Percentiles rank a stretch among this genome's conserved stretches.
These are phyloP conservation scores for Nicotiana tabacum DNA, from an alignment of 257 asterid species.

Conservation along the genomic window DNA sequence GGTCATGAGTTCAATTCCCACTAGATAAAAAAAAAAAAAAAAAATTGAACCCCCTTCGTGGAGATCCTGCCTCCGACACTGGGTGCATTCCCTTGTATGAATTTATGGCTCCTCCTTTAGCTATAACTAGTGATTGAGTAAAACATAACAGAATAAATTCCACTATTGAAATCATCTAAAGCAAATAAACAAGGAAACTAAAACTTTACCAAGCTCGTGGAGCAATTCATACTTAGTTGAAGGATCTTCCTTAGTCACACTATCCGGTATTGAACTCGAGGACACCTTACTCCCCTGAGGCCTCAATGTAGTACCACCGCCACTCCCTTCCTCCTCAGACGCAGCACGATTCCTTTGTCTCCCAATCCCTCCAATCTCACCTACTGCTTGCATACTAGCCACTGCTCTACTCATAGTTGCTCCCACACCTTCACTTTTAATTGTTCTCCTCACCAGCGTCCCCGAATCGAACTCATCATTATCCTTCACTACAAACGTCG, in stretches of 20 bases:
- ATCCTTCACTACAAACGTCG: slow-evolving; percentile 79
- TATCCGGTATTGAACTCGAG: slow-evolving; percentile 77
- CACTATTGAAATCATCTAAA: not conserved
- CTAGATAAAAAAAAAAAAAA: too few species aligned
- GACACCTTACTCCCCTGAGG: slow-evolving; percentile 65
- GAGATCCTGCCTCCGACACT: too few species aligned
- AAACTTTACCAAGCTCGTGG: slow-evolving; percentile 81
- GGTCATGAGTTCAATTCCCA: too few species aligned
- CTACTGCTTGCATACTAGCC: slow-evolving; percentile 88
- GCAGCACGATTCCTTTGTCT: slow-evolving; percentile 41
- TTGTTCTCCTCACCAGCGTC: slow-evolving; percentile 59
- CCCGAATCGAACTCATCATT: slow-evolving; percentile 54
- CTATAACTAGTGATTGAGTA: not conserved
- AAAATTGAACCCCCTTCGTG: too few species aligned
- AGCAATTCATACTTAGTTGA: slow-evolving; percentile 83
- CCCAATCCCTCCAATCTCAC: slow-evolving; percentile 52
- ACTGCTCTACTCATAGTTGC: slow-evolving; percentile 90
- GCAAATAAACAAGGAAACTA: slow-evolving; percentile 8
- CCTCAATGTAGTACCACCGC: slow-evolving; percentile 23
- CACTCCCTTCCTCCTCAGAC: slow-evolving; percentile 25
- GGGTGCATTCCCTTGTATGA: too few species aligned
- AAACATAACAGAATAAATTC: slow-evolving; percentile 1
- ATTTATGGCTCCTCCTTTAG: too few species aligned
- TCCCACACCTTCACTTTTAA: slow-evolving; percentile 35
- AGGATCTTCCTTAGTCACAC: slow-evolving; percentile 85